Evolutionary conservation across 805 yeast genomes (phyloP).

Genomic region (Yarrowia osloensis): DNA sequence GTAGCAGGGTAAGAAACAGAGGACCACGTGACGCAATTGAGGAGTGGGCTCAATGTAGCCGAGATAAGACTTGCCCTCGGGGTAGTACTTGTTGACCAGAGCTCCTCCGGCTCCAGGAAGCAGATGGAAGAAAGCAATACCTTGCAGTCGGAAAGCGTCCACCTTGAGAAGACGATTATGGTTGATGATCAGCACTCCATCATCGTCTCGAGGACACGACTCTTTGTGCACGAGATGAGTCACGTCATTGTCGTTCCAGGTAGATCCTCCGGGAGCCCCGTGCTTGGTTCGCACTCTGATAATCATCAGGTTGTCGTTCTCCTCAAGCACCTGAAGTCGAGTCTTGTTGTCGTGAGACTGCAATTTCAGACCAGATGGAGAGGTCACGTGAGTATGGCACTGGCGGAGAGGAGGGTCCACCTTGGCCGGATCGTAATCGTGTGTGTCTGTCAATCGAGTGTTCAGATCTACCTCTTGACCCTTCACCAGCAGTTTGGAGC

Average conservation of each 20-base stretch:
- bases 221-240: neutral
- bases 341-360: neutral
- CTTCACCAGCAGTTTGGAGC: neutral
- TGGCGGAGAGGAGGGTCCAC: neutral
- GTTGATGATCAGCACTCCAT: neutral
- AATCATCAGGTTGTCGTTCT: neutral
- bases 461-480: neutral
- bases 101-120: neutral
- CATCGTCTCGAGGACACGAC: neutral
- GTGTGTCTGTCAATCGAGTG: neutral
- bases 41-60: neutral
- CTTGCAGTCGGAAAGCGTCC: neutral
- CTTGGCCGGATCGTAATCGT: neutral
- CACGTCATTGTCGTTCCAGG: neutral
- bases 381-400: neutral
- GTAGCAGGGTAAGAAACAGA: neutral
- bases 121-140: neutral
- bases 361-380: neutral
- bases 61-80: neutral
- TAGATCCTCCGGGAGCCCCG: no score
- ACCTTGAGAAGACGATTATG: neutral
- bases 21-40: neutral
- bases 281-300: neutral
- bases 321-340: neutral
- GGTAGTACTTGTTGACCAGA: neutral